Evolutionary conservation across 495 filamentous ascomycete genomes (phyloP).

Genomic region (Annulohypoxylon moriforme): DNA sequence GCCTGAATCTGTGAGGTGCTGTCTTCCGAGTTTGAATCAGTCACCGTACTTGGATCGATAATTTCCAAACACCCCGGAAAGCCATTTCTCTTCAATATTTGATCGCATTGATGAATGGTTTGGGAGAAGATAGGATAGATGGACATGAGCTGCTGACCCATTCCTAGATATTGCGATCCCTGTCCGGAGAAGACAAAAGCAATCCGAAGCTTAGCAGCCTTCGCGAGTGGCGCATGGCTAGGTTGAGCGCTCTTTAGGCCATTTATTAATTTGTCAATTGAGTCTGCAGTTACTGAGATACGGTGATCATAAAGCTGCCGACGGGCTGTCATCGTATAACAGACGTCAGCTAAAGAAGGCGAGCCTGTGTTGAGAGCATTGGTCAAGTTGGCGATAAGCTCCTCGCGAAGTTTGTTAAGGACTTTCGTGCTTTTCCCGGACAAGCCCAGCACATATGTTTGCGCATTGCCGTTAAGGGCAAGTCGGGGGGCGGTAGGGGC

Average conservation of each 20-base stretch:
- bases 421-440: slow-evolving; percentile 2
- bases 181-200: slow-evolving; percentile 8
- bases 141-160: slow-evolving; percentile 10
- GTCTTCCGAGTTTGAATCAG: neutral
- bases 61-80: slow-evolving; percentile 8
- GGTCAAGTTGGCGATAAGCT: neutral
- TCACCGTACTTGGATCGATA: neutral
- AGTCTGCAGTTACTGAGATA: slow-evolving; percentile 11
- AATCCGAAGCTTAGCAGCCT: neutral
- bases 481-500: slow-evolving; percentile 44
- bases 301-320: slow-evolving; percentile 9
- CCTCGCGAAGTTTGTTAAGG: slow-evolving; percentile 8
- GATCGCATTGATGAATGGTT: slow-evolving; percentile 1
- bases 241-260: neutral
- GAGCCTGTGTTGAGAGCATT: neutral
- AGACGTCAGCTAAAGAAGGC: neutral
- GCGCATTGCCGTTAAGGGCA: neutral
- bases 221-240: neutral
- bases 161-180: slow-evolving; percentile 8
- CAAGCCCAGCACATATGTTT: slow-evolving; percentile 3
- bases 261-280: neutral
- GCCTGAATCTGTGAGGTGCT: neutral
- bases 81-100: slow-evolving; percentile 1
- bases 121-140: slow-evolving; percentile 6
- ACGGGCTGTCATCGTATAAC: slow-evolving; percentile 10